phyloP scores from a whole-genome alignment of 2,329 filamentous ascomycete genomes.

The Calonectria multiphialidica region DNA sequence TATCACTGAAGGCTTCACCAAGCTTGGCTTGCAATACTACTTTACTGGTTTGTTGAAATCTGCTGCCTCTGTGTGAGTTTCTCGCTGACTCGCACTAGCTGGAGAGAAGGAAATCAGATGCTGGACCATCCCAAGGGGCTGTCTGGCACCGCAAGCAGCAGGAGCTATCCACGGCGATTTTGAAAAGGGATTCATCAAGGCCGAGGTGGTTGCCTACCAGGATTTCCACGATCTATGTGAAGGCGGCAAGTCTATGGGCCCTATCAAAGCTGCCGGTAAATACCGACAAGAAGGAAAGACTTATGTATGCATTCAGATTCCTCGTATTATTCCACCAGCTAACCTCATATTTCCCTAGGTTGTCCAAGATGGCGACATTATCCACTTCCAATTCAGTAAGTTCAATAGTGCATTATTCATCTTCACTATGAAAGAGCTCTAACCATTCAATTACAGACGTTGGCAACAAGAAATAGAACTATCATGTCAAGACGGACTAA shows the following conservation, averaged over 20 bases:
- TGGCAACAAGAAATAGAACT: constrained; percentile 38
- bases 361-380: constrained; percentile 57
- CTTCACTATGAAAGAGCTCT: constrained; percentile 3
- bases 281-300: constrained; percentile 59
- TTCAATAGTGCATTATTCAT: constrained; percentile 15
- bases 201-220: constrained; percentile 59
- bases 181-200: constrained; percentile 59
- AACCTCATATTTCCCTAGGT: constrained; percentile 41
- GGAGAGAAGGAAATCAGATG: constrained; percentile 60
- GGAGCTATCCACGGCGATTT: constrained; percentile 57
- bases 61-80: neutral
- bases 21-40: constrained; percentile 59
- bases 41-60: constrained; percentile 50
- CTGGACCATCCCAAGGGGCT: constrained; percentile 55
- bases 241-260: constrained; percentile 57
- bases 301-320: constrained; percentile 47
- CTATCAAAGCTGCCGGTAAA: constrained; percentile 59
- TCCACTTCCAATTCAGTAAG: constrained; percentile 60
- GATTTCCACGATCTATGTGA: constrained; percentile 59
- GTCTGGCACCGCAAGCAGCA: constrained; percentile 55
- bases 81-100: constrained; percentile 40
- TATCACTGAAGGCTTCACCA: constrained; percentile 57
- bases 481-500: too few relatives aligned
- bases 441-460: constrained; percentile 28
- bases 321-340: constrained; percentile 23